Percentiles rank a stretch among this genome's conserved stretches.
These are phyloP conservation scores for Zygotorulaspora mrakii DNA, from an alignment of 1,139 yeast species.

Conservation along the genomic window DNA sequence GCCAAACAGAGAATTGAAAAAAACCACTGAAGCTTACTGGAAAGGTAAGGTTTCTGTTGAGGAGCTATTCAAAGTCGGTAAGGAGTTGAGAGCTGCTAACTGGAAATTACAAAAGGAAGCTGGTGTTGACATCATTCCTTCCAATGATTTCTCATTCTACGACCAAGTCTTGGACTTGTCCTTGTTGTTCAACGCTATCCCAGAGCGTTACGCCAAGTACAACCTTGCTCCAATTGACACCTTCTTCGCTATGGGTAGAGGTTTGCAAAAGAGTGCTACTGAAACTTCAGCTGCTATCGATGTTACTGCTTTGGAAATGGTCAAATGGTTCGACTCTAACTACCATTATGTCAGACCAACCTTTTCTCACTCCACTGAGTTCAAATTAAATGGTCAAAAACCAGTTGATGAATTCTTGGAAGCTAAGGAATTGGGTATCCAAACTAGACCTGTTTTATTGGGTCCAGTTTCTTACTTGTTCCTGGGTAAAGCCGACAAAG, in stretches of 20 bases:
- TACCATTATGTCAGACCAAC: conserved; percentile 99
- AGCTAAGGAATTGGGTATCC: conserved; percentile 93
- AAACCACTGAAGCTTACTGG: conserved; percentile 99
- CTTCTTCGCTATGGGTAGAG: conserved; percentile 99
- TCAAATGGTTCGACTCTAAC: conserved; percentile 99
- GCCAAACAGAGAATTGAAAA: conserved; percentile 98
- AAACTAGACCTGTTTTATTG: conserved; percentile 93
- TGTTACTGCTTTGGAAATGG: conserved; percentile 99
- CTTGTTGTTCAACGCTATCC: conserved; percentile 87
- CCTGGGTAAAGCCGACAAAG: conserved; percentile 98
- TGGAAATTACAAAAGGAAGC: conserved; percentile 97
- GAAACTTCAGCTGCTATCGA: conserved; percentile 87
- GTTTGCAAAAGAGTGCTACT: conserved; percentile 95
- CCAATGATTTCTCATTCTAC: conserved; percentile 97
- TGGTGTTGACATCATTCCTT: conserved; percentile 95
- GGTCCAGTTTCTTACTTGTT: conserved; percentile 95
- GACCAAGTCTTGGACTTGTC: conserved; percentile 96
- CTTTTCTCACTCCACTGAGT: conserved; percentile 88
- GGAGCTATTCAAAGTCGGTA: conserved; percentile 86
- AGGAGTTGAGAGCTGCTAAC: conserved; percentile 91
- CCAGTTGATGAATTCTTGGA: conserved; percentile 97
- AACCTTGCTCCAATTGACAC: conserved; percentile 87
- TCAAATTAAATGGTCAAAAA: conserved; percentile 93
- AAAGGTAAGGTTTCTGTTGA: conserved; percentile 84
- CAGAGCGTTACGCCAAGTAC: conserved; percentile 93